Evolutionary conservation across 78 protist genomes (phyloP).

Genomic region (Blattamonas nauphoetae): DNA sequence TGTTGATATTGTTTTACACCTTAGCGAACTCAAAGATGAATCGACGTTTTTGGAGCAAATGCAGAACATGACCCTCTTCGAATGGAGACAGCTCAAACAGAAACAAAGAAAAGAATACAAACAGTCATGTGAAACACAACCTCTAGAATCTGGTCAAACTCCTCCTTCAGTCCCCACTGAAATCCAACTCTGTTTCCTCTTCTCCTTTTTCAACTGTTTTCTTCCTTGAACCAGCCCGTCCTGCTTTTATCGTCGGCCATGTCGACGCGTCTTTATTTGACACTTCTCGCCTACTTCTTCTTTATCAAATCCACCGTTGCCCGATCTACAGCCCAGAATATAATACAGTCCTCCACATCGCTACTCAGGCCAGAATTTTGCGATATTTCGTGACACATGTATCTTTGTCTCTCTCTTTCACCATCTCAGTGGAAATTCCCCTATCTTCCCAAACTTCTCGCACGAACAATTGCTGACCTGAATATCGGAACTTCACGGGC

Average conservation of each 20-base stretch:
- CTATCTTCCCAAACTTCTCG: too few species aligned
- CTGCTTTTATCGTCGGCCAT: background rate
- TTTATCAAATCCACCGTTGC: constrained; percentile 36
- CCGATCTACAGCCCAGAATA: constrained; percentile 34
- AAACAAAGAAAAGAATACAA: background rate
- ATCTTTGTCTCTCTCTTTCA: background rate
- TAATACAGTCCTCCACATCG: constrained; percentile 20
- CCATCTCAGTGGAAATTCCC: background rate
- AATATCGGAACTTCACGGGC: too few species aligned
- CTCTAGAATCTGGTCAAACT: background rate
- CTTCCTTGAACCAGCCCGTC: too few species aligned
- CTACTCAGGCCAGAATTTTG: constrained; percentile 43
- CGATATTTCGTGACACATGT: constrained; percentile 8
- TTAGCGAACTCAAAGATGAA: background rate
- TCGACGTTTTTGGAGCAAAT: background rate
- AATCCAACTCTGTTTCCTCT: background rate
- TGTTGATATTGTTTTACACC: constrained; percentile 29
- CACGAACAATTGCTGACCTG: too few species aligned
- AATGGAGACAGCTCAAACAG: constrained; percentile 22
- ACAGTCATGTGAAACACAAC: background rate
- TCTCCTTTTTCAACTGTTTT: background rate
- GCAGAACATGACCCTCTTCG: constrained; percentile 21
- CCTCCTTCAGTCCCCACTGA: background rate
- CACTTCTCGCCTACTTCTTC: constrained; percentile 8
- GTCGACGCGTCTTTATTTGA: constrained; percentile 15